Base-by-base conservation (phyloP, 2,329 filamentous ascomycete genomes). In the Colletotrichum sublineola region DNA sequence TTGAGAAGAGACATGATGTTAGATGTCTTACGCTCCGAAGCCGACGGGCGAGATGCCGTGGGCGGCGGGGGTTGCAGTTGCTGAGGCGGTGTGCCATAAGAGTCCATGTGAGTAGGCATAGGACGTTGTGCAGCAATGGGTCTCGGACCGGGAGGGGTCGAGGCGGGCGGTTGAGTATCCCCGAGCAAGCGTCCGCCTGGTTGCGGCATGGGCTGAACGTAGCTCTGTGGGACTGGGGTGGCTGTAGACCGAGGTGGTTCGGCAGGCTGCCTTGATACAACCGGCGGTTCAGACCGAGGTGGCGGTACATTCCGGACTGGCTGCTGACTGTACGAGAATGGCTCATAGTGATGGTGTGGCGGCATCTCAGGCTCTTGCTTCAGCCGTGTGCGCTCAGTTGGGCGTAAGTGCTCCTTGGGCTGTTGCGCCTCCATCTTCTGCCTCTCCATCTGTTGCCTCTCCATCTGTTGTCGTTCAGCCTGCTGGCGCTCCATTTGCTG, bases 1-100 rank as follows among this genome's bases (percentile, higher is more conserved):
- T 91, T 91, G 3, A 92, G 82, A 73, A 92, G 79, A 0, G 89
- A 88, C 86, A 91, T 90, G 73, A 92, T 85, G 74, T 83, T 91
- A 18, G 89, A 91, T 9, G 86, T 90, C 81, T 91, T 91, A n/a
- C 87, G 84, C 75, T 88, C 87, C 2, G 81, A 78, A 3, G 84
- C 79, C 3, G 84, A 80, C 48, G 83, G 84, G 36, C 82, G 80
- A 15, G 83, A 78, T 8, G 80, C 80, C 31, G 84, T 78, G 38
- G 82, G 79, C 11, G 82, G 82, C 3, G 82, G 81, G n/a, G 77
- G 77, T 63, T 81, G 83, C 24, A 78, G 74, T 74, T 55, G 75
- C 55, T 65, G 74, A 53, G 63, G 79, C 18, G 81, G 79, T 31
- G 80, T 76, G 56, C 77, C 77, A 67, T 80, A 82, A 18, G 78